These are phyloP conservation scores for Moesziomyces sp. DNA, from an alignment of 1,284 basidiomycete genomes.

Conservation along the genomic window DNA sequence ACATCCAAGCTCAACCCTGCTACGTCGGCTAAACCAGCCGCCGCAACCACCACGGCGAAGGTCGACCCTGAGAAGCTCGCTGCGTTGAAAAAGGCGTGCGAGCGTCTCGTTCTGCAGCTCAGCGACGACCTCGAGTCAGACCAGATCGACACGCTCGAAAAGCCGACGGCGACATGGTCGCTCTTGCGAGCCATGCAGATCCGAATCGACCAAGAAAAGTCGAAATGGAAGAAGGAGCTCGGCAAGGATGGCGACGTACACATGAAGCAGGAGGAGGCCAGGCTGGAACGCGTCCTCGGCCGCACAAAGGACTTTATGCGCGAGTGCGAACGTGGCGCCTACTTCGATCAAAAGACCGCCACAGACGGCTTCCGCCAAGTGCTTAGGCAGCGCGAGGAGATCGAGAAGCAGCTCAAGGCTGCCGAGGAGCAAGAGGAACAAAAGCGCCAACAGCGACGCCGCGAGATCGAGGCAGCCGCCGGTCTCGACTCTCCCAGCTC, in stretches of 20 bases:
- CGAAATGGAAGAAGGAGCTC: conserved; percentile 51
- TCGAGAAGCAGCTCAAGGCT: conserved; percentile 48
- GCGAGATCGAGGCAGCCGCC: conserved; percentile 70
- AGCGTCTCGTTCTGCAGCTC: conserved; percentile 24
- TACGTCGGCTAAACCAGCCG: not conserved
- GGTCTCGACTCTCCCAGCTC: conserved; percentile 10
- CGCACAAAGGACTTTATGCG: conserved; percentile 56
- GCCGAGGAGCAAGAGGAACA: conserved; percentile 32
- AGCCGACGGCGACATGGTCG: conserved; percentile 55
- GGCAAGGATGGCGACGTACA: conserved; percentile 32
- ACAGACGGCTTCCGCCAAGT: conserved; percentile 52
- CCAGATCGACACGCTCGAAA: conserved; percentile 56
- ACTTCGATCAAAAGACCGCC: conserved; percentile 52
- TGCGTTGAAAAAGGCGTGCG: conserved; percentile 18
- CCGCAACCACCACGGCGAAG: not conserved
- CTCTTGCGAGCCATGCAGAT: conserved; percentile 51
- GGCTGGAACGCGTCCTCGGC: conserved; percentile 34
- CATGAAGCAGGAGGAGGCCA: conserved; percentile 34
- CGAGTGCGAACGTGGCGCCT: conserved; percentile 55
- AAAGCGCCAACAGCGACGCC: conserved; percentile 69
- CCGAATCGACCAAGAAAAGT: conserved; percentile 58
- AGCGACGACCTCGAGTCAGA: conserved; percentile 40
- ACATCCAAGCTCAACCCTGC: conserved; percentile 1
- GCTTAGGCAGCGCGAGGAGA: conserved; percentile 51
- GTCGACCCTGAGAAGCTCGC: conserved; percentile 29